Evolutionary conservation across 805 yeast species (phyloP), one percentile per base, ranked within the genome.

Genomic region (Teunomyces stri): DNA sequence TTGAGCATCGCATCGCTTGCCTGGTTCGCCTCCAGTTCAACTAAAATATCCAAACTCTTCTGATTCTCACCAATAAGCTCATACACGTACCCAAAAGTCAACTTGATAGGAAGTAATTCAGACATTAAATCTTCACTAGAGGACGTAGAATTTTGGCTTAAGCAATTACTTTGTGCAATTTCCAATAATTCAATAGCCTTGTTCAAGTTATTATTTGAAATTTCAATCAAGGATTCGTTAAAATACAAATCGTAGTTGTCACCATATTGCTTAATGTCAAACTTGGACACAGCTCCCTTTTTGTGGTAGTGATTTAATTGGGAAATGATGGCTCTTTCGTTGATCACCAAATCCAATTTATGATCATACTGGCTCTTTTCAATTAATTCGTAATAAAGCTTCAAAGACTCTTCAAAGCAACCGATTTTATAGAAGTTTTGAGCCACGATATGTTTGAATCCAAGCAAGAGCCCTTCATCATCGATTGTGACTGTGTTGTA

Each of bases 271-370:
- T 29, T 34, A 7, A 39, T 15, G 21, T 22, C 28, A 22, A 35
- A 48, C 12, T 29, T 44, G 2, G 51, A 44, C 5, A 12, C 13
- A 18, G 37, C 25, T 5, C 31, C 18, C 12, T 18, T 21, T 43
- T 39, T 41, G 30, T 48, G 44, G 43, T 40, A 21, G 38, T 55
- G 49, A 34, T 62, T 64, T 18, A 65, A 60, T 58, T 80, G 87
- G 9, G 87, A 80, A 20, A 79, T 64, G n/a, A 81, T 74, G 2
- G 91, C 89, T 49, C 84, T 74, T 62, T 85, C 87, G 59, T 86
- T 86, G 38, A 83, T 84, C 25, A 70, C 57, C 46, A 84, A 59
- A 61, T 85, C 91, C 31, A 71, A 56, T 18, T 55, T 56, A 53
- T 76, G 84, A 45, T 75, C 79, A 37, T 65, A 68, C 21, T 65